Base-by-base conservation (phyloP, 1,284 basidiomycete species). In the Fomitiporia mediterranea region DNA sequence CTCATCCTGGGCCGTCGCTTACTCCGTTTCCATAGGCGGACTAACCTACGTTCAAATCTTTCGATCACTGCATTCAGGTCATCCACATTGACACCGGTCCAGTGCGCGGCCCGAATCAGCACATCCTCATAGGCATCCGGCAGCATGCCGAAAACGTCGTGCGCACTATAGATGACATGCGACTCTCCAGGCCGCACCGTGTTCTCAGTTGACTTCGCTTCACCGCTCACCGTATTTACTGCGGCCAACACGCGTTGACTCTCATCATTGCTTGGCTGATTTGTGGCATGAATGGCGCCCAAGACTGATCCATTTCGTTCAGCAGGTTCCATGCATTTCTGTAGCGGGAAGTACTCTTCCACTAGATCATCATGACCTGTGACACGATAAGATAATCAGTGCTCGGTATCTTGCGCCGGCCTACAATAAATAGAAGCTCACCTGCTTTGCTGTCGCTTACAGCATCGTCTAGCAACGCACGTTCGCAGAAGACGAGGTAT, bases 131-230 rank as follows among this genome's bases (percentile, higher is more conserved):
- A 79, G 51, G 80, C 79, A 8, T 65, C 70, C 7, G 78, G 73
- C 39, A 85, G 58, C n/a, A 68, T 68, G 43, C 88, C 89, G 40
- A 80, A 68, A 44, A 80, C 70, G 62, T 89, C 87, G 25, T 73
- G 72, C 21, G 74, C 72, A 39, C 79, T 74, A 70, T 81, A 86
- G 56, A 89, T 79, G 56, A 71, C 70, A 70, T 86, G 84, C 54
- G 66, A 67, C 60, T 79, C 75, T 2, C 83, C 85, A 6, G 83
- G 77, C 62, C 69, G 71, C n/a, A 73, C 64, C 28, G 19, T 42
- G 8, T 39, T 48, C 43, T n/a, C 23, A 38, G 34, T 39, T n/a
- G 35, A n/a, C n/a, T 38, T 53, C 50, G 43, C 39, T 43, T 38
- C 52, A 39, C 21, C 39, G 50, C 56, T 62, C 9, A 62, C 32